Percentiles rank a stretch among this genome's conserved stretches.
phyloP scores from a whole-genome alignment of 2,329 filamentous ascomycete genomes.

The Polychaeton citri region DNA sequence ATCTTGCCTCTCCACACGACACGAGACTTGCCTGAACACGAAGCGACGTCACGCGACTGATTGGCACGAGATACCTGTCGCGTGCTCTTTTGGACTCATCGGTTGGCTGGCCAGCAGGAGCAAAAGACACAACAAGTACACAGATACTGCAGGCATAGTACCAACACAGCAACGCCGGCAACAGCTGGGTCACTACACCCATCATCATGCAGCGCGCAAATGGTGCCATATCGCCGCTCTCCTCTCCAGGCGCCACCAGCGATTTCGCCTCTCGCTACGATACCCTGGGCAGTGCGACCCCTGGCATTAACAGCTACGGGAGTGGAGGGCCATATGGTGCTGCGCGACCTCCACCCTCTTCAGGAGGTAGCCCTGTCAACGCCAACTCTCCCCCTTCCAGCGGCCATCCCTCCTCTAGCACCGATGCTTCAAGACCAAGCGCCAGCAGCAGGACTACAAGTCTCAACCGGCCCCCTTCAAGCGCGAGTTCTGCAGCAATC shows the following conservation, averaged over 20 bases:
- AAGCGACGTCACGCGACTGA: neutral
- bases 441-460: conserved; percentile 31
- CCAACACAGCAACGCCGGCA: no score
- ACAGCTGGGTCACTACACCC: no score
- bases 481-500: conserved; percentile 73
- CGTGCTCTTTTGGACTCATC: no score
- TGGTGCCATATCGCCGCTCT: conserved; percentile 55
- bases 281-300: conserved; percentile 5
- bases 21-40: no score
- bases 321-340: conserved; percentile 17
- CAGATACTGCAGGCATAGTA: no score
- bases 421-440: conserved; percentile 35
- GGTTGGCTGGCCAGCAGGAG: neutral
- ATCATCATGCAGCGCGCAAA: neutral
- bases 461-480: conserved; percentile 51
- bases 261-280: conserved; percentile 15
- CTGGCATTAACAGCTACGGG: conserved; percentile 3
- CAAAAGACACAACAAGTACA: no score
- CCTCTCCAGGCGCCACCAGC: conserved; percentile 20
- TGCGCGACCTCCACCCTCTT: conserved; percentile 11
- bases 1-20: no score
- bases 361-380: conserved; percentile 8
- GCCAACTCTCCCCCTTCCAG: conserved; percentile 5
- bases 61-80: no score
- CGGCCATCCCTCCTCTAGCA: conserved; percentile 25